Percentiles rank a stretch among this genome's conserved stretches.
phyloP scores from a whole-genome alignment of 306 rosid genomes.

The Morella rubra region DNA sequence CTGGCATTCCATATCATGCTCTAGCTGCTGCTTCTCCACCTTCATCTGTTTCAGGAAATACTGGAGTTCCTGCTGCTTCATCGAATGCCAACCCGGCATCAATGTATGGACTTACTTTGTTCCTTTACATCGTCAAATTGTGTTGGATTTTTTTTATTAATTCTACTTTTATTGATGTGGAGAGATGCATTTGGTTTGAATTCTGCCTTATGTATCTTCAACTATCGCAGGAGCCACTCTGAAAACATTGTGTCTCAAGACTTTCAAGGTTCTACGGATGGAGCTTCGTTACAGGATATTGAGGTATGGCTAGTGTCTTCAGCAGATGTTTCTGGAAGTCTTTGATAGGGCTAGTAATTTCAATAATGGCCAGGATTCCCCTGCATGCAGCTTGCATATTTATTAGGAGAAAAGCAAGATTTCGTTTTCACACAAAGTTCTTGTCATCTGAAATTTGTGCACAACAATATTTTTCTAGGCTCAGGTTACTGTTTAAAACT shows the following conservation, averaged over 20 bases:
- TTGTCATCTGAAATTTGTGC: not conserved
- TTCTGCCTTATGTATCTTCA: conserved; percentile 17
- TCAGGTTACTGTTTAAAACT: not conserved
- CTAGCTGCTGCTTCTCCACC: conserved; percentile 40
- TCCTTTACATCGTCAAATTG: conserved; percentile 10
- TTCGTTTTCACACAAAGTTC: not conserved
- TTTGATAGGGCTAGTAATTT: conserved; percentile 1
- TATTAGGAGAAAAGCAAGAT: not conserved
- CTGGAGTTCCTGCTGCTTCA: conserved; percentile 49
- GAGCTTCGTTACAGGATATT: conserved; percentile 60
- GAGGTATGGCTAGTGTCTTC: conserved; percentile 55
- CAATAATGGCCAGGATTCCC: not conserved
- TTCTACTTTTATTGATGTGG: not conserved
- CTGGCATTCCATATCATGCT: conserved; percentile 51
- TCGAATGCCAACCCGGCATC: conserved; percentile 47
- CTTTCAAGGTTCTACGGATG: conserved; percentile 43
- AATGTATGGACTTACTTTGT: conserved; percentile 45
- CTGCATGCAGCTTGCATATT: conserved; percentile 4
- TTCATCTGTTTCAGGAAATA: conserved; percentile 47
- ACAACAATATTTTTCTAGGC: not conserved
- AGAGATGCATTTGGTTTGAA: conserved; percentile 29
- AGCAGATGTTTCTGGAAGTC: conserved; percentile 8
- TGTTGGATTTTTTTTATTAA: conserved; percentile 4
- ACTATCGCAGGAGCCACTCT: conserved; percentile 39
- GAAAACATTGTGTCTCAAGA: conserved; percentile 66